Conservation (phyloP, 805 yeast species). For the Scheffersomyces ergatensis region DNA sequence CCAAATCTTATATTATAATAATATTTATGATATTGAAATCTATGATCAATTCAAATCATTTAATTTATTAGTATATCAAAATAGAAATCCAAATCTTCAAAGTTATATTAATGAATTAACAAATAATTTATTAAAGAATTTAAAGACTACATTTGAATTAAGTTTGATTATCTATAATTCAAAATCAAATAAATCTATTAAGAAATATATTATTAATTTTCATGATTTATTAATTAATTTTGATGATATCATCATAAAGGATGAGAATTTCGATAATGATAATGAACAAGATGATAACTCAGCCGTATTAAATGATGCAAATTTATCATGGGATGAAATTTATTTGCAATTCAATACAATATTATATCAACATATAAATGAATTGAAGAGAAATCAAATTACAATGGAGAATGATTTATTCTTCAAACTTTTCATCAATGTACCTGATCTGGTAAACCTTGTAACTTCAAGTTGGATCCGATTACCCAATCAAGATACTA, state of each 20-base stretch:
- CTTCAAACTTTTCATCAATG: constrained; percentile 20
- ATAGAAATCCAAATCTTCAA: constrained; percentile 47
- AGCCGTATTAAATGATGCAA: constrained; percentile 18
- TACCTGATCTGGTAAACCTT: constrained; percentile 18
- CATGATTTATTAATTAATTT: constrained; percentile 24
- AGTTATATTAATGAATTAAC: constrained; percentile 42
- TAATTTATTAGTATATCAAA: constrained; percentile 38
- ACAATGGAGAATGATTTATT: constrained; percentile 7
- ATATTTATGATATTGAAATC: constrained; percentile 51
- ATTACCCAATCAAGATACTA: constrained; percentile 3
- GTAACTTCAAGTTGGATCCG: constrained; percentile 24
- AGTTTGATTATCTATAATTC: constrained; percentile 36
- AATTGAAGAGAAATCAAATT: constrained; percentile 18
- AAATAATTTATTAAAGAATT: constrained; percentile 18
- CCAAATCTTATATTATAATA: constrained; percentile 51
- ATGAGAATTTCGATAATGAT: constrained; percentile 9
- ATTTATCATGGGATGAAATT: constrained; percentile 30
- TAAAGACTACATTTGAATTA: constrained; percentile 12
- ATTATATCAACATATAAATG: constrained; percentile 29
- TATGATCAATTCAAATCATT: constrained; percentile 44
- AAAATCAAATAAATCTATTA: constrained; percentile 24
- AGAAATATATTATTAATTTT: constrained; percentile 38
- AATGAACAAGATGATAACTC: constrained; percentile 9
- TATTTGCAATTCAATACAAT: constrained; percentile 27
- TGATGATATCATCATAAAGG: constrained; percentile 7